Base-by-base conservation (phyloP, 306 rosid genomes). In the Cotoneaster glaucophyllus region DNA sequence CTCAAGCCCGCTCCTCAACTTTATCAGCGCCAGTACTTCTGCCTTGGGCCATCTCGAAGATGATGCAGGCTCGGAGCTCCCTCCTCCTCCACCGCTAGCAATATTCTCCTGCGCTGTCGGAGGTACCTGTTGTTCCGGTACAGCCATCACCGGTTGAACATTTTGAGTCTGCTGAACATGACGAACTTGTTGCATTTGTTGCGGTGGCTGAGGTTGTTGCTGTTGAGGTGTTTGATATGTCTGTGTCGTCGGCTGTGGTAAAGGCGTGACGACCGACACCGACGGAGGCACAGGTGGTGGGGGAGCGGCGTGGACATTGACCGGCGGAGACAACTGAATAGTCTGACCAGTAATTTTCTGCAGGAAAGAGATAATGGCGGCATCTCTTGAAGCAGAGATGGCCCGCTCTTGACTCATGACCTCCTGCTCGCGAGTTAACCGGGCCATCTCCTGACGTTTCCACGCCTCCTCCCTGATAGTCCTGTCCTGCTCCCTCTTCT, bases 1-100 rank as follows among this genome's bases (percentile, higher is more conserved):
- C 57, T 86, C 87, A 24, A 86, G 73, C 64, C 83, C 87, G 34
- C 87, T 79, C 29, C 89, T 78, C 19, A 86, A 44, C 56, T 81
- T 80, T 45, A 86, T 86, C 21, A 86, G 76, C 0, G 84, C 89
- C 0, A 80, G 44, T 59, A 86, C 89, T 73, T 86, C 89, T 1
- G 50, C 72, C 72, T 86, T 86, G 0, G 89, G 89, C 89, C 89
- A 86, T 73, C 89, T 67, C 12, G 89, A 86, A 1, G 89, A 80
- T 1, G 87, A 80, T 0, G 63, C 34, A 0, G 78, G 68, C 29
- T 75, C 81, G 1, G 59, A 67, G 66, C 79, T 65, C 15, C 75
- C 81, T 44, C 56, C 78, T 65, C 77, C 86, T 0, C 84, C 74
- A 17, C 73, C 58, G 19, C 45, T 48, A 31, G 18, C 73, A 8